These are phyloP conservation scores for Chrysoporthe cubensis DNA, from an alignment of 2,329 filamentous ascomycete species.

Conservation along the genomic window DNA sequence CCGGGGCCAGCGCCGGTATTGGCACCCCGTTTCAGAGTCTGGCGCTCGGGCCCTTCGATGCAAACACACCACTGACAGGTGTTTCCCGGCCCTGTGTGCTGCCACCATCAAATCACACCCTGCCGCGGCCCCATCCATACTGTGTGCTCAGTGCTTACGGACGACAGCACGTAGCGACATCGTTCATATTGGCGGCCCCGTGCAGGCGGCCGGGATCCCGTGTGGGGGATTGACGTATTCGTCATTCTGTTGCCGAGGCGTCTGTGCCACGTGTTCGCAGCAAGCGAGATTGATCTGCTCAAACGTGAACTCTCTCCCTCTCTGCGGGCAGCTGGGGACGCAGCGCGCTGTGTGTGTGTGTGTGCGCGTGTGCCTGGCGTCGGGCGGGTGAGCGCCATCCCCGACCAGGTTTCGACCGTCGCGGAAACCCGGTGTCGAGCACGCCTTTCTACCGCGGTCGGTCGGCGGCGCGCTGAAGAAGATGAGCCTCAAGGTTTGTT, in stretches of 20 bases:
- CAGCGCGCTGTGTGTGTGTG: not conserved
- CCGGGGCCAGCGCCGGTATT: not conserved
- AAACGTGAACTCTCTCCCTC: not conserved
- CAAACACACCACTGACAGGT: conserved; percentile 39
- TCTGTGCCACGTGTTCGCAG: conserved; percentile 4
- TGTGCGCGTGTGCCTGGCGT: too few relatives aligned
- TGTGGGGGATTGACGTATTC: not conserved
- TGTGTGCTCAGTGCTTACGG: too few relatives aligned
- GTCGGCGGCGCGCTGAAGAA: too few relatives aligned
- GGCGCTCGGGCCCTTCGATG: conserved; percentile 21
- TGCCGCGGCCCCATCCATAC: too few relatives aligned
- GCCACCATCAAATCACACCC: not conserved
- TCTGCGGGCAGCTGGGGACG: not conserved
- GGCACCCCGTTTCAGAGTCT: conserved; percentile 9
- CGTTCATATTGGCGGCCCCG: not conserved
- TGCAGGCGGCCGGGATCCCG: not conserved
- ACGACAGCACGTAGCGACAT: not conserved
- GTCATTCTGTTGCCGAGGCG: not conserved
- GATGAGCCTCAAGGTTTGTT: not conserved
- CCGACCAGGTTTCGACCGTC: not conserved
- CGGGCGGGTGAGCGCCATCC: too few relatives aligned
- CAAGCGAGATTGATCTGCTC: conserved; percentile 3
- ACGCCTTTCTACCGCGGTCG: not conserved
- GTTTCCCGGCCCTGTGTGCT: conserved; percentile 38
- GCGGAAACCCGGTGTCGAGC: too few relatives aligned